A percentile compares a stretch with the other conserved stretches of the same genome.
Conservation (phyloP, 768 basidiomycete genomes). For the Amanita pallidorosea region DNA sequence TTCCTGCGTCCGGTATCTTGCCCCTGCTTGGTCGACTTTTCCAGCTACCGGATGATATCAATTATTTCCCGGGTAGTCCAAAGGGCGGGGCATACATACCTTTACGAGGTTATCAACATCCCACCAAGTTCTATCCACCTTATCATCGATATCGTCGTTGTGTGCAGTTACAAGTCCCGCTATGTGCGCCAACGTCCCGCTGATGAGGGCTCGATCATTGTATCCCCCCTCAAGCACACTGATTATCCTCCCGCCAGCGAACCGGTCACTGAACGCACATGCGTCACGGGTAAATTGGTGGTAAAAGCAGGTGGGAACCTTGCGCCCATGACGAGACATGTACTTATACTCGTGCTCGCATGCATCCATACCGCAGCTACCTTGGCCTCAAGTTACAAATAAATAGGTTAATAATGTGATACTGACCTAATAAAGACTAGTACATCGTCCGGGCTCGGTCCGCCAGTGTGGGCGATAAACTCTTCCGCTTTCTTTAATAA, state of each 20-base stretch:
- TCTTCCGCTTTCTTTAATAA: constrained; percentile 58
- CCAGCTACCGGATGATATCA: constrained; percentile 34
- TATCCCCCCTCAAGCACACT: constrained; percentile 96
- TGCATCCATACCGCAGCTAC: constrained; percentile 90
- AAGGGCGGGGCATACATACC: constrained; percentile 23
- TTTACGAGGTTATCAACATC: constrained; percentile 42
- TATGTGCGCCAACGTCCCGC: constrained; percentile 77
- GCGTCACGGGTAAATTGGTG: constrained; percentile 72
- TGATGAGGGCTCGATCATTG: constrained; percentile 78
- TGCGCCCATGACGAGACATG: constrained; percentile 88
- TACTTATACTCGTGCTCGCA: constrained; percentile 82
- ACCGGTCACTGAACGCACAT: constrained; percentile 47
- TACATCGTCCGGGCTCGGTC: constrained; percentile 55
- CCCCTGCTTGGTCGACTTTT: constrained; percentile 42
- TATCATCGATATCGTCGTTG: constrained; percentile 12
- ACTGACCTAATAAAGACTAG: constrained; percentile 79
- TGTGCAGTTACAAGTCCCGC: constrained; percentile 41
- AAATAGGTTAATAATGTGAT: neutral
- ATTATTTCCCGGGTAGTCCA: neutral
- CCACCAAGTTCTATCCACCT: constrained; percentile 58
- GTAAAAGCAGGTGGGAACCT: constrained; percentile 82
- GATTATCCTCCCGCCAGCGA: constrained; percentile 60
- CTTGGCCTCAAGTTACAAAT: neutral
- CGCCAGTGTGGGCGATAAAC: constrained; percentile 62
- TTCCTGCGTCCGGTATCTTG: constrained; percentile 42